Base-by-base conservation (phyloP, 306 rosid genomes). In the Ochetophila trinervis region DNA sequence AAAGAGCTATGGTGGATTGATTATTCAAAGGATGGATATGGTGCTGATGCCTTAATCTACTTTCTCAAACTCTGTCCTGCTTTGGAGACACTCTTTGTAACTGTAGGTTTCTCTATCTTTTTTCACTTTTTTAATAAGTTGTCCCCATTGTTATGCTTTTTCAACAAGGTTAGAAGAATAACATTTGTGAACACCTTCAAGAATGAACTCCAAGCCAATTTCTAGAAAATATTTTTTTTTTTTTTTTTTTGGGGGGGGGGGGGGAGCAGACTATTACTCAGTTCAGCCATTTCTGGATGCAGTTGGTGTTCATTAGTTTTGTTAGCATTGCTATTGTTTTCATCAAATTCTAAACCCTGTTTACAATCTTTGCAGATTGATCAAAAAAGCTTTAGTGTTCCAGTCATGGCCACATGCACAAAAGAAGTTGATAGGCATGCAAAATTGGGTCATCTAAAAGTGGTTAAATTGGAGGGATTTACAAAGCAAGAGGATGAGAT, bases 1-100 rank as follows among this genome's bases (percentile, higher is more conserved):
- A 77, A 75, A 71, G 88, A 86, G 70, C 54, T 91, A 62, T 69
- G 88, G 88, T 86, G 95, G 97, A 88, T 91, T 55, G 89, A 76
- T 60, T 73, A 62, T 60, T 53, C 51, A 19, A 75, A 79, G 53
- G 80, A 64, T 73, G 83, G 64, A 5, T 58, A 37, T 66, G 77
- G 24, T 77, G 72, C 59, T 51, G 83, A 84, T 55, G 76, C 76
- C 51, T 68, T 86, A 24, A 61, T 84, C 57, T 77, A 75, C 69
- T 84, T 91, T 65, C 59, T 88, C 60, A 81, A 61, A 57, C 65
- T 84, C 37, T 91, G 96, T 47, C 93, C 97, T 32, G 74, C 80
- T 53, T 74, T 91, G 53, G 85, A 86, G 71, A 68, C 62, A 65
- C 87, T 91, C 58, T 74, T 67, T 72, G 60, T 88, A 20, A 79